Base-by-base conservation (phyloP, 306 rosid genomes). In the Malus orientalis region DNA sequence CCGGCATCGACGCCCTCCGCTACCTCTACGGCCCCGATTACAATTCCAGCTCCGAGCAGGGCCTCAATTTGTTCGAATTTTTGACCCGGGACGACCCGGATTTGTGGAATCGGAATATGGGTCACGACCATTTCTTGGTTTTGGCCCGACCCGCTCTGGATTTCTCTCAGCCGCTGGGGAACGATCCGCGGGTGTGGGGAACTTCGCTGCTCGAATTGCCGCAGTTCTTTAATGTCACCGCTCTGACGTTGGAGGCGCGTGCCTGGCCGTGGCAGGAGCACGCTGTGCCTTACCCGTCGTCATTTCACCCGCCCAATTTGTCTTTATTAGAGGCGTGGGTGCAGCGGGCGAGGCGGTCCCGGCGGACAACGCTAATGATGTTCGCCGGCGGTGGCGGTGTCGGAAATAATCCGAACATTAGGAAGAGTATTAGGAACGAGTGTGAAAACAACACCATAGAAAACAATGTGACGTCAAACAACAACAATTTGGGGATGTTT, bases 181-280 rank as follows among this genome's bases (percentile, higher is more conserved):
- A 80, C 23, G 88, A 92, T 45, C 91, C 91, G 2, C 93, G 88
- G 16, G 15, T 85, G 0, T 94, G 98, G 98, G 98, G 98, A 0
- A 94, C 97, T 16, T 91, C 98, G 47, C 88, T 94, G 15, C 85
- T 94, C 32, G 92, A 94, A 30, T 66, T 91, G 22, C 91, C 95
- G 0, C 78, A 89, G 44, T 92, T 92, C 38, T 90, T 57, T 53
- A 94, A 94, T 33, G 79, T 90, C 45, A 94, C 97, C 20, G 90
- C 86, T 13, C 74, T 94, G 67, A 92, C 96, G 13, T 70, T 86
- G 4, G 98, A 92, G 78, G 6, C 93, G 2, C 91, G 98, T 10
- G 90, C 97, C 6, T 94, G 97, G 96, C 89, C 98, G 0, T 94
- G 97, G 98, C 98, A 92, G 83, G 98, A 95, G 49, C 96, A 88